Evolutionary conservation across 768 basidiomycete species (phyloP), one percentile per base, ranked within the genome.

Genomic region (Dioszegia hungarica): DNA sequence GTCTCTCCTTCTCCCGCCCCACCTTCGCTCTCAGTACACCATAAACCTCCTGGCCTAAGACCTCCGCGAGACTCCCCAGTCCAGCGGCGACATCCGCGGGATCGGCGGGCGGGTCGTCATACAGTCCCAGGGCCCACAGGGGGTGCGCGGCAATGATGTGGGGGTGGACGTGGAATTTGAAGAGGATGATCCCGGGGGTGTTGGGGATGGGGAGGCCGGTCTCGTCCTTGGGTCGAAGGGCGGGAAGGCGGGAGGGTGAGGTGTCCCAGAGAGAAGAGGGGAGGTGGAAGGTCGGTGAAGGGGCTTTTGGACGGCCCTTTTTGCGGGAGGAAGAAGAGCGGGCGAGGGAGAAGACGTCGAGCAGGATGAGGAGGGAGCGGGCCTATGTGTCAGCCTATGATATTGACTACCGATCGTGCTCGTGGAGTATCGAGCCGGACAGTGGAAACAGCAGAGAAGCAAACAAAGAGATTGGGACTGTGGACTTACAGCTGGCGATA

Each of bases 91-190:
- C 25, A 27, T 51, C 49, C 1, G 34, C 11, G 11, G 19, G 14
- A 17, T 36, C 12, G 11, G 69, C 60, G 9, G 71, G 71, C 12
- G 71, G 71, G 36, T 64, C 65, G 37, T 69, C 68, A 53, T 73
- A 73, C 38, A 73, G 48, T 6, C 66, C 68, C 37, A 56, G 29
- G 2, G 68, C 60, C 71, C 71, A 73, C 20, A 63, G 62, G 22
- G 71, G 64, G 43, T 65, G 45, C 14, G 59, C 56, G 14, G 19
- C 25, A 28, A 66, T 62, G 6, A 73, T 62, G 15, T 48, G 29
- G 19, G 66, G 66, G 44, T 70, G 62, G 28, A 70, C 71, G 45
- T 73, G 71, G 52, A 70, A 73, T 48, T 52, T 62, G 68, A 68
- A 73, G 6, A 73, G 52, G 37, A 73, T 50, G 25, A 70, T 61